Evolutionary conservation across 1,139 yeast species (phyloP), one percentile per base, ranked within the genome.

Genomic region (Meyerozyma sp.): DNA sequence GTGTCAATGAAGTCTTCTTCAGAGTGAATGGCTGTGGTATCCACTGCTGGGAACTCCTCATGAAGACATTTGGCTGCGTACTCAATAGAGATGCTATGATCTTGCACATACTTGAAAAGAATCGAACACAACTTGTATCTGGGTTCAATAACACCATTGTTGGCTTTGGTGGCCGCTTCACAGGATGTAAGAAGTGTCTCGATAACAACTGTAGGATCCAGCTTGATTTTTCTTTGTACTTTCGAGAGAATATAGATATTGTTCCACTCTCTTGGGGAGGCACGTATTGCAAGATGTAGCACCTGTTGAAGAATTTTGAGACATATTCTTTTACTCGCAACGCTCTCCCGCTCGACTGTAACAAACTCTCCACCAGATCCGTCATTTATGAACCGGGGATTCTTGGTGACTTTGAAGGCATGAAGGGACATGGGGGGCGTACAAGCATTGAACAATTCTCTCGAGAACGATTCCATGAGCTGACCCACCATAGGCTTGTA

Each of bases 91-190:
- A 86, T 37, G 13, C 56, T 43, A 0, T 62, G 73, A 0, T 42
- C 30, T 41, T 65, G 69, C 10, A 76, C 79, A 44, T 73, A 75
- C 58, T 89, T 89, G 65, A 76, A 82, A 8, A 79, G 57, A 41
- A 77, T 50, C 0, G 90, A 73, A 30, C 86, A 75, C 11, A 84
- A 58, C 42, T 73, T 69, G 55, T 89, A 89, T 56, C 83, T 88
- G 0, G 96, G 91, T 54, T 88, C 96, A 35, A 88, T 62, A 4
- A 81, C 66, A 1, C 73, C 71, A 40, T 81, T 93, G n/a, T 74
- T 69, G 21, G 68, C 60, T 6, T 66, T 68, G 3, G 65, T 60
- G 1, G 82, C 77, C 3, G 70, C 48, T 1, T 49, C 43, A 40
- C 81, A 70, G 0, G 88, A 62, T 28, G 57, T 58, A 8, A 67